Percentiles rank a stretch among this genome's conserved stretches.
Conservation (phyloP, 2,329 filamentous ascomycete genomes). For the Penicillium sp. region DNA sequence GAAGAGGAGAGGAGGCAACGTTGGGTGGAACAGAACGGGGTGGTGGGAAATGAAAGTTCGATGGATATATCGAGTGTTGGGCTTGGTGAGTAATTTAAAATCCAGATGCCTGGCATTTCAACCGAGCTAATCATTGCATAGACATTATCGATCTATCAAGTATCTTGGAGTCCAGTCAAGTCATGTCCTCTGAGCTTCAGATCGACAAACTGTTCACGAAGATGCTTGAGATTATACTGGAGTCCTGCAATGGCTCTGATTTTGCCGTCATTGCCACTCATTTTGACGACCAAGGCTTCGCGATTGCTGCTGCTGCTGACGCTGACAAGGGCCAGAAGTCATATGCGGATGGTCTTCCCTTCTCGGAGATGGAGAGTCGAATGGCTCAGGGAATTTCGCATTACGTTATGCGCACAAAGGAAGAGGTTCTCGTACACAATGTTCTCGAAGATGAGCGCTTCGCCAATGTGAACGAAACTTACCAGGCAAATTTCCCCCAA, state of each 20-base stretch:
- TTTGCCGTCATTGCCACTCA: constrained; percentile 57
- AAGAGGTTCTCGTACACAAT: constrained; percentile 59
- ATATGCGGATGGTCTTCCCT: constrained; percentile 50
- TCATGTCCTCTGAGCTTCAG: constrained; percentile 59
- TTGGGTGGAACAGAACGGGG: constrained; percentile 41
- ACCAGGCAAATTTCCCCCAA: constrained; percentile 50
- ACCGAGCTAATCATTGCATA: constrained; percentile 12
- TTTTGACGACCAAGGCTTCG: constrained; percentile 55
- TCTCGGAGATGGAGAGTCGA: constrained; percentile 53
- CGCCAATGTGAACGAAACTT: constrained; percentile 54
- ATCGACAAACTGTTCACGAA: constrained; percentile 58
- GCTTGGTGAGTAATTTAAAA: constrained; percentile 27
- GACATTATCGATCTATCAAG: constrained; percentile 60
- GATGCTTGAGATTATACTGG: constrained; percentile 59
- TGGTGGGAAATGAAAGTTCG: constrained; percentile 34
- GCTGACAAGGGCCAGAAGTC: constrained; percentile 51
- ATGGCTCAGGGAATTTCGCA: constrained; percentile 57
- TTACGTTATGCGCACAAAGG: constrained; percentile 57
- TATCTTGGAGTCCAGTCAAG: constrained; percentile 59
- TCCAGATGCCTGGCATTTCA: neutral
- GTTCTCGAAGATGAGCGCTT: constrained; percentile 61
- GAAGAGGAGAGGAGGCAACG: constrained; percentile 39
- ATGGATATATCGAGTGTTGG: constrained; percentile 41
- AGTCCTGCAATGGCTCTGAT: constrained; percentile 56
- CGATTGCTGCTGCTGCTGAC: constrained; percentile 56